Percentiles rank a stretch among this genome's conserved stretches.
Evolutionary conservation across 768 basidiomycete genomes (phyloP).

Genomic region (Hericium erinaceus): DNA sequence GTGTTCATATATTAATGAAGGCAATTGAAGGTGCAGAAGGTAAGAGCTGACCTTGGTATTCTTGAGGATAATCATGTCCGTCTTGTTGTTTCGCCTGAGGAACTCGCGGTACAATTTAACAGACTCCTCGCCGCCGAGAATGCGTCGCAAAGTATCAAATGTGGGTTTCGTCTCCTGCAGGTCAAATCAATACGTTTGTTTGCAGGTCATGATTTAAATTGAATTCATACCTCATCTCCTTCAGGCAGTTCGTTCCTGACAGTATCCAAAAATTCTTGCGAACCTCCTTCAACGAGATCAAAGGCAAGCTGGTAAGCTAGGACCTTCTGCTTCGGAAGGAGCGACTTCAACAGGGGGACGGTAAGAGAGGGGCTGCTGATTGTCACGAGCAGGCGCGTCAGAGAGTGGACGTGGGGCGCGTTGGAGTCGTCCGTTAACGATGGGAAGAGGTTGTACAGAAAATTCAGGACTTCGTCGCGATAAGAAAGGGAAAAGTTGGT

Average conservation of each 20-base stretch:
- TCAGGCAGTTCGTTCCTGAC: constrained; percentile 62
- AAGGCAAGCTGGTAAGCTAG: constrained; percentile 94
- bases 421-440: constrained; percentile 59
- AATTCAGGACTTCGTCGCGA: constrained; percentile 71
- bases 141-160: constrained; percentile 70
- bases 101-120: constrained; percentile 94
- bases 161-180: constrained; percentile 46
- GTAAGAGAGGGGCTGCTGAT: constrained; percentile 77
- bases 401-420: constrained; percentile 66
- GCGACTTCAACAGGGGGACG: constrained; percentile 58
- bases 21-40: constrained; percentile 78
- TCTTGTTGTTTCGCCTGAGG: constrained; percentile 88
- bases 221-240: constrained; percentile 45
- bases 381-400: constrained; percentile 86
- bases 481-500: constrained; percentile 83
- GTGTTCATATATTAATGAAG: constrained; percentile 1
- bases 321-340: constrained; percentile 62
- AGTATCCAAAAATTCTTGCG: constrained; percentile 84
- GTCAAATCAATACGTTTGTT: background rate
- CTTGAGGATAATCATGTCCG: constrained; percentile 86
- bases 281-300: constrained; percentile 88
- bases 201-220: background rate
- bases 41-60: constrained; percentile 66
- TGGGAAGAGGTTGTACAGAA: constrained; percentile 82
- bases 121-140: constrained; percentile 85